Conservation (phyloP, 169 alveolate species). For the Plasmodium knowlesi region DNA sequence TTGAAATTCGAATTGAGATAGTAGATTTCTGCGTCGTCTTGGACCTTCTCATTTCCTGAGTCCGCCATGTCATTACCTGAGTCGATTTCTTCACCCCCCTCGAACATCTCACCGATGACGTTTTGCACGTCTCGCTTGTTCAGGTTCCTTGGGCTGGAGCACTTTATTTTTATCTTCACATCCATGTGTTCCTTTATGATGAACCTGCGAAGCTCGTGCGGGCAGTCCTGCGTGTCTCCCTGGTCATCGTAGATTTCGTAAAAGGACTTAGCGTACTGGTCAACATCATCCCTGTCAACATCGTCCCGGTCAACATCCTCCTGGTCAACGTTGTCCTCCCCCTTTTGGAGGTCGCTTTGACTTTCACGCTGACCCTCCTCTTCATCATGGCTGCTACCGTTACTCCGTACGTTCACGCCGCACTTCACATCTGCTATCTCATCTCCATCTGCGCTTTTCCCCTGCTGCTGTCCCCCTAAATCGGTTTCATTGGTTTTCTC, state of each 20-base stretch:
- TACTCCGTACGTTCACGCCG: background rate
- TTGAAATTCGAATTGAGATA: conserved; percentile 29
- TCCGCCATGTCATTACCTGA: background rate
- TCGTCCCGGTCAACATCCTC: background rate
- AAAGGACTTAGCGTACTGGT: conserved; percentile 17
- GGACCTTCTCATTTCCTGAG: background rate
- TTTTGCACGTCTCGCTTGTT: conserved; percentile 52
- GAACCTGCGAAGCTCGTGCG: conserved; percentile 76
- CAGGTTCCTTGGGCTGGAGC: conserved; percentile 78
- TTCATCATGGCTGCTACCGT: background rate
- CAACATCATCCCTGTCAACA: background rate
- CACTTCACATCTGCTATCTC: background rate
- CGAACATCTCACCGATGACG: conserved; percentile 43
- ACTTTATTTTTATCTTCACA: conserved; percentile 77
- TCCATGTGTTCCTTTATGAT: conserved; percentile 76
- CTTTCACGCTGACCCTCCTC: background rate
- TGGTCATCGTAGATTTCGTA: conserved; percentile 76
- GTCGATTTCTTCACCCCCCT: background rate
- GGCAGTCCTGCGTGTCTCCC: conserved; percentile 75
- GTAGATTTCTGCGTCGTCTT: background rate
- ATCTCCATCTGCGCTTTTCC: background rate
- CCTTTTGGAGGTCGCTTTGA: background rate
- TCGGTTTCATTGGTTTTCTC: background rate
- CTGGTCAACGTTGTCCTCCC: background rate
- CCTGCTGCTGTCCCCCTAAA: background rate